Percentiles rank a stretch among this genome's conserved stretches.
Conservation (phyloP, 2,329 filamentous ascomycete genomes). For the Alternaria postmessia region DNA sequence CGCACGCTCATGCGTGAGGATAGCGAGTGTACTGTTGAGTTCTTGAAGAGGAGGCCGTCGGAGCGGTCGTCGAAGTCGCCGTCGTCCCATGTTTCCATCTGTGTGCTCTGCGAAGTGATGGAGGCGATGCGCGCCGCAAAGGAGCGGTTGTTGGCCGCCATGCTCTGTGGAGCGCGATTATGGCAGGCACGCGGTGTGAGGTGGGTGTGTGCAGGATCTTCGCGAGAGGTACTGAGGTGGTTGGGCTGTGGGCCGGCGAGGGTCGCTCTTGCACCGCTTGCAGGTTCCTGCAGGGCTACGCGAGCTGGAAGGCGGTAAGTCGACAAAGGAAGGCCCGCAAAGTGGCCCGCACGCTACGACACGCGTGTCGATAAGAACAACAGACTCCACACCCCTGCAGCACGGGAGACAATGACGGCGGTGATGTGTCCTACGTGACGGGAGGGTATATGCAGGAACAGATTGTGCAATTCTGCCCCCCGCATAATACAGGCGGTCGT, state of each 20-base stretch:
- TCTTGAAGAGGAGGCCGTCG: slow-evolving; percentile 73
- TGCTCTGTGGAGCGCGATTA: slow-evolving; percentile 25
- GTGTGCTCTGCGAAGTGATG: slow-evolving; percentile 62
- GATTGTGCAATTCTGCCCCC: not conserved
- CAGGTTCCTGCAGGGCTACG: slow-evolving; percentile 16
- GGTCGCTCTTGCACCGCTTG: slow-evolving; percentile 10
- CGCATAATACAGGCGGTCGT: not conserved
- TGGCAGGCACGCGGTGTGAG: slow-evolving; percentile 30
- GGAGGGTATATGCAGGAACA: not conserved
- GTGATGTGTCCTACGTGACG: not conserved
- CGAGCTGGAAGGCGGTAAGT: slow-evolving; percentile 16
- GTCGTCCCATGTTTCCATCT: slow-evolving; percentile 74
- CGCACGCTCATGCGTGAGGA: slow-evolving; percentile 85
- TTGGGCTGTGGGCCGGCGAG: slow-evolving; percentile 15
- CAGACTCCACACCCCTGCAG: not conserved
- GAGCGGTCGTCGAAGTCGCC: slow-evolving; percentile 53
- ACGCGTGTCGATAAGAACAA: slow-evolving; percentile 9
- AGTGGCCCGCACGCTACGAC: slow-evolving; percentile 10
- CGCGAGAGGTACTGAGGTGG: slow-evolving; percentile 7
- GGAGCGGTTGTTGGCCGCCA: slow-evolving; percentile 47
- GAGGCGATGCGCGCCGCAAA: slow-evolving; percentile 51
- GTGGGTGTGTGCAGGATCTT: slow-evolving; percentile 18
- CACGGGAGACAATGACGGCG: slow-evolving; percentile 1
- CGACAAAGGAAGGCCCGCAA: slow-evolving; percentile 8
- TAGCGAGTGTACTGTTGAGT: slow-evolving; percentile 75